Evolutionary conservation across 345 rosid genomes (phyloP).

Genomic region (Populus pruinosa): DNA sequence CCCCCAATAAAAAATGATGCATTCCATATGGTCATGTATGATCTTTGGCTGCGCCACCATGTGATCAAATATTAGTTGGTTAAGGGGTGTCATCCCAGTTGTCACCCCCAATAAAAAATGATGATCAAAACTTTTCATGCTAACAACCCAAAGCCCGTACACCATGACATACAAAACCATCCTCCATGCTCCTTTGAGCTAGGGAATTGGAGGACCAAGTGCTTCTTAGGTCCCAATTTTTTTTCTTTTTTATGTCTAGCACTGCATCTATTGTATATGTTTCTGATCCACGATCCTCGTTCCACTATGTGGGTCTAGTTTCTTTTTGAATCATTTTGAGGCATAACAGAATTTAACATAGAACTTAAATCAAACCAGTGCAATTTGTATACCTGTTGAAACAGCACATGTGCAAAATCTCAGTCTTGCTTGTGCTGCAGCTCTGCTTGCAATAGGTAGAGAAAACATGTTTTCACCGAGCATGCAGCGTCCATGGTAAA

Average conservation of each 20-base stretch:
- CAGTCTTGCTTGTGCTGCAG: too few species aligned
- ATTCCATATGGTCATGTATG: constrained; percentile 96
- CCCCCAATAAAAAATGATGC: constrained; percentile 81
- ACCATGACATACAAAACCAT: not conserved
- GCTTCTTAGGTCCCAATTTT: not conserved
- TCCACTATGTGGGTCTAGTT: not conserved
- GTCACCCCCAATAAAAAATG: too few species aligned
- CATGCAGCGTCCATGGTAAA: too few species aligned
- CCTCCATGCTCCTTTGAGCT: not conserved
- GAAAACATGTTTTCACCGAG: too few species aligned
- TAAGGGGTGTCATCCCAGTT: not conserved
- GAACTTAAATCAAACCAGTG: too few species aligned
- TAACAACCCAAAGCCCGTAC: constrained; percentile 12
- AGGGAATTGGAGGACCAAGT: not conserved
- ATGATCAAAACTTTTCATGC: not conserved
- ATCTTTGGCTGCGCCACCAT: constrained; percentile 89
- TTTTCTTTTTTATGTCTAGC: not conserved
- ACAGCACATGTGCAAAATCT: too few species aligned
- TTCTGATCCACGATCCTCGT: not conserved
- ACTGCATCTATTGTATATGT: not conserved
- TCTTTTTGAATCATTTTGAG: not conserved
- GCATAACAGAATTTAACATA: too few species aligned
- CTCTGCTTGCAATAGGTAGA: too few species aligned
- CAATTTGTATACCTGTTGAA: too few species aligned
- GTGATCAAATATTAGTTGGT: constrained; percentile 68